These are phyloP conservation scores for Xerocomellus dryophilus DNA, from an alignment of 768 basidiomycete genomes.

Conservation along the genomic window DNA sequence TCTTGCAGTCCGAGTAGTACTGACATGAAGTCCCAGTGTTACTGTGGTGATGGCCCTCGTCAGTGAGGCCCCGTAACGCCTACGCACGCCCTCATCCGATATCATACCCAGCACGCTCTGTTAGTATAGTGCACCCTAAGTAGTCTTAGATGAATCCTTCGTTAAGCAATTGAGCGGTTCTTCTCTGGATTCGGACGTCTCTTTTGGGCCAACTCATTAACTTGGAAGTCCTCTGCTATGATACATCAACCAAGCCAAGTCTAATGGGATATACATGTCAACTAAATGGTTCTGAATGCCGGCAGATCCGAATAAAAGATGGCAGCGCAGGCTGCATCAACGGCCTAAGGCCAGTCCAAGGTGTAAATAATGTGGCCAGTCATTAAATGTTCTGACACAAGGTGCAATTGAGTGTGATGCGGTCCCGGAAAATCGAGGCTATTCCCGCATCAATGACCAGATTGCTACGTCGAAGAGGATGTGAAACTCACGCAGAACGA, in stretches of 20 bases:
- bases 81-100: neutral
- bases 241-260: slow-evolving; percentile 27
- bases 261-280: slow-evolving; percentile 25
- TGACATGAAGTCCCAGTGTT: slow-evolving; percentile 44
- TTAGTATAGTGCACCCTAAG: neutral
- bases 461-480: slow-evolving; percentile 1
- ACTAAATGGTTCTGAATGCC: slow-evolving; percentile 24
- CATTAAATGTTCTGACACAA: slow-evolving; percentile 84
- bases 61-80: slow-evolving; percentile 51
- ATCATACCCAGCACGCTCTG: neutral
- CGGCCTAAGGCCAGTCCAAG: slow-evolving; percentile 8
- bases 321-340: slow-evolving; percentile 2
- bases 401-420: slow-evolving; percentile 74
- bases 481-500: slow-evolving; percentile 69
- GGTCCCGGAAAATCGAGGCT: slow-evolving; percentile 82
- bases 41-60: slow-evolving; percentile 69
- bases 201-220: slow-evolving; percentile 11
- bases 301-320: slow-evolving; percentile 14
- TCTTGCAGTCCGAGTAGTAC: neutral
- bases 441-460: slow-evolving; percentile 14
- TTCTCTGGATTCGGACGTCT: neutral
- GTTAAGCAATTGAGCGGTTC: neutral
- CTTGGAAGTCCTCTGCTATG: slow-evolving; percentile 24
- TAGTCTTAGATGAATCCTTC: neutral
- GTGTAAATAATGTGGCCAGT: slow-evolving; percentile 17